Conservation (phyloP, 768 basidiomycete species). For the Podaxis sp. region DNA sequence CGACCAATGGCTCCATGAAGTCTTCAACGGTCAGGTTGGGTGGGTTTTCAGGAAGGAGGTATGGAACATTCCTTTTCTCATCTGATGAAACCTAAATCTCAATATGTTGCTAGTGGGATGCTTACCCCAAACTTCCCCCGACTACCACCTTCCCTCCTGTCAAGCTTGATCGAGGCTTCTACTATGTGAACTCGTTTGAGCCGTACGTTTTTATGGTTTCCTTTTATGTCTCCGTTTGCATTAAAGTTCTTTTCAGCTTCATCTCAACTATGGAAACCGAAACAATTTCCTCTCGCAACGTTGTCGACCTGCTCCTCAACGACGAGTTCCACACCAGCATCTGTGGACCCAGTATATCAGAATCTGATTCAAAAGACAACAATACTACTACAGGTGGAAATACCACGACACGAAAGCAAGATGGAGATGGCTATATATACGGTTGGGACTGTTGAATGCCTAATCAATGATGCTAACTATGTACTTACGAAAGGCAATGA, state of each 20-base stretch:
- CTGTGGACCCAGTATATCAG: constrained; percentile 45
- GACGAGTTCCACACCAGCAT: constrained; percentile 74
- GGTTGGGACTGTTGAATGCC: constrained; percentile 72
- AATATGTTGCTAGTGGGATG: constrained; percentile 61
- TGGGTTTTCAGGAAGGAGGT: constrained; percentile 87
- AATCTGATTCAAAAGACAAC: constrained; percentile 13
- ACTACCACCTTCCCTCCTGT: constrained; percentile 72
- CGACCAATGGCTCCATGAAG: constrained; percentile 66
- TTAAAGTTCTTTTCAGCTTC: constrained; percentile 42
- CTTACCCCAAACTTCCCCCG: constrained; percentile 74
- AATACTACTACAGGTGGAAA: not conserved
- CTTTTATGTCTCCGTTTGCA: constrained; percentile 11
- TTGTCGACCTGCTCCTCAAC: constrained; percentile 74
- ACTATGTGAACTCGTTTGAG: constrained; percentile 93
- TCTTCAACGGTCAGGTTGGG: constrained; percentile 67
- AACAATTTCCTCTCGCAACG: constrained; percentile 78
- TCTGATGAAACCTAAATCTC: not conserved
- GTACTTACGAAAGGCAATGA: constrained; percentile 6
- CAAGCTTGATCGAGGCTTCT: constrained; percentile 74
- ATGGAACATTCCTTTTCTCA: constrained; percentile 16
- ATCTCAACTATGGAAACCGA: constrained; percentile 96
- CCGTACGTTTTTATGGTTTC: constrained; percentile 50
- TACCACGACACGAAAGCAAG: constrained; percentile 1
- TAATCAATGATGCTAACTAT: constrained; percentile 15
- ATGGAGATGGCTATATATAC: constrained; percentile 48